Conservation (phyloP, 129 eudicot genomes). For the Centella asiatica region DNA sequence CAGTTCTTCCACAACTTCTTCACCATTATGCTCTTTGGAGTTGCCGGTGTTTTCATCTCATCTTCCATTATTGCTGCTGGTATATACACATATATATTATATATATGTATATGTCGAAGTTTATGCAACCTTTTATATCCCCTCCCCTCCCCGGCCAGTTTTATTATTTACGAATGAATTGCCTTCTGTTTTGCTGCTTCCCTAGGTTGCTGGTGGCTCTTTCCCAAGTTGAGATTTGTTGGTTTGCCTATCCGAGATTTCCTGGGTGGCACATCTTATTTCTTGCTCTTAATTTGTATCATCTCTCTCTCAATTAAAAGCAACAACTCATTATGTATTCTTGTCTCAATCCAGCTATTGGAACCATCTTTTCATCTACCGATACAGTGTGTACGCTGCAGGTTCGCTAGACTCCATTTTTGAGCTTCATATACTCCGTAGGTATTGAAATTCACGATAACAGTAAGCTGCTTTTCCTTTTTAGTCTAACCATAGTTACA, state of each 20-base stretch:
- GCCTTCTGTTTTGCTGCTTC: slow-evolving; percentile 8
- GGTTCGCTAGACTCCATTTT: slow-evolving; percentile 25
- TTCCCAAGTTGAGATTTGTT: slow-evolving; percentile 50
- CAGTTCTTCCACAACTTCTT: slow-evolving; percentile 88
- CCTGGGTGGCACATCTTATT: slow-evolving; percentile 40
- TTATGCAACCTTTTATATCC: not conserved
- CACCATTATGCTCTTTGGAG: slow-evolving; percentile 82
- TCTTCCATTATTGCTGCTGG: slow-evolving; percentile 65
- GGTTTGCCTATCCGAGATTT: slow-evolving; percentile 69
- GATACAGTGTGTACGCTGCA: slow-evolving; percentile 98
- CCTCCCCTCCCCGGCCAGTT: not conserved
- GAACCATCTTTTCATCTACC: slow-evolving; percentile 88
- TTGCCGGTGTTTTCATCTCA: slow-evolving; percentile 78
- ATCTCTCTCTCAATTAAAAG: not conserved
- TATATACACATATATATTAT: not conserved
- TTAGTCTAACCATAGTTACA: not conserved
- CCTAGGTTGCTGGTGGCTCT: slow-evolving; percentile 76
- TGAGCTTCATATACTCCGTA: not conserved
- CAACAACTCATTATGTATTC: slow-evolving; percentile 1
- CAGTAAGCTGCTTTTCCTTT: not conserved
- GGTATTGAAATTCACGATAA: not conserved
- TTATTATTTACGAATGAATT: too few species aligned
- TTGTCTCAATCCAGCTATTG: slow-evolving; percentile 47
- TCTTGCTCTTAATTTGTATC: not conserved
- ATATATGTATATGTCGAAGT: not conserved